Conservation (phyloP, 768 basidiomycete genomes). For the Baorangia bicolor region DNA sequence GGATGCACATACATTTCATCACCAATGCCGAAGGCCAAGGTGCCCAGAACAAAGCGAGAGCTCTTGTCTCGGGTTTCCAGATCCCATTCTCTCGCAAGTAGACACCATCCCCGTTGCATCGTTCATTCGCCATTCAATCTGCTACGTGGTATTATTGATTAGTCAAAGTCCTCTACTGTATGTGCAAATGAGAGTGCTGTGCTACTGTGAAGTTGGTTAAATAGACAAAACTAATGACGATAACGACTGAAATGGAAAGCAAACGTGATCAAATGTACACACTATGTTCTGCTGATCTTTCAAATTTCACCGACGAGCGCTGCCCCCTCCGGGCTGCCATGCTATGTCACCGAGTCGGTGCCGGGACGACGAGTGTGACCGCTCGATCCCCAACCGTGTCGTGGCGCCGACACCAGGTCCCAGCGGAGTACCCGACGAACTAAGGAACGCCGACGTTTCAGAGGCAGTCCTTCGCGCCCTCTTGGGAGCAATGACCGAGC, state of each 20-base stretch:
- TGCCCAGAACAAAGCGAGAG: constrained; percentile 85
- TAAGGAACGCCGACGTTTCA: constrained; percentile 50
- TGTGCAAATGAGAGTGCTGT: constrained; percentile 33
- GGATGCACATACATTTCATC: constrained; percentile 93
- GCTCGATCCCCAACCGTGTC: constrained; percentile 35
- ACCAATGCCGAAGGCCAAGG: constrained; percentile 87
- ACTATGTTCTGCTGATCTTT: background rate
- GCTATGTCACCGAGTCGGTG: constrained; percentile 63
- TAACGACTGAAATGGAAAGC: constrained; percentile 19
- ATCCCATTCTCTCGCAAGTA: constrained; percentile 72
- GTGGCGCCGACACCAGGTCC: constrained; percentile 14
- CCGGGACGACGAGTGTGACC: constrained; percentile 41
- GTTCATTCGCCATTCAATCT: background rate
- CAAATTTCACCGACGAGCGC: constrained; percentile 22
- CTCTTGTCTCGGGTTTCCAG: constrained; percentile 87
- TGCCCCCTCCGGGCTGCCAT: constrained; percentile 43
- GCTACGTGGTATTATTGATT: constrained; percentile 24
- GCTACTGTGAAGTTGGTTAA: constrained; percentile 15
- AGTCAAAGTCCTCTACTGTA: constrained; percentile 23
- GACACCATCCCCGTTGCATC: background rate
- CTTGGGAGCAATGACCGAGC: constrained; percentile 55
- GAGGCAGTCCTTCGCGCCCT: constrained; percentile 67
- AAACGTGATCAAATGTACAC: constrained; percentile 11
- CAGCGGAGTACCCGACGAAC: constrained; percentile 18
- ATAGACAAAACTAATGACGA: constrained; percentile 14